These are phyloP conservation scores for Colletotrichum theobromicola DNA, from an alignment of 2,329 filamentous ascomycete genomes.

Conservation along the genomic window DNA sequence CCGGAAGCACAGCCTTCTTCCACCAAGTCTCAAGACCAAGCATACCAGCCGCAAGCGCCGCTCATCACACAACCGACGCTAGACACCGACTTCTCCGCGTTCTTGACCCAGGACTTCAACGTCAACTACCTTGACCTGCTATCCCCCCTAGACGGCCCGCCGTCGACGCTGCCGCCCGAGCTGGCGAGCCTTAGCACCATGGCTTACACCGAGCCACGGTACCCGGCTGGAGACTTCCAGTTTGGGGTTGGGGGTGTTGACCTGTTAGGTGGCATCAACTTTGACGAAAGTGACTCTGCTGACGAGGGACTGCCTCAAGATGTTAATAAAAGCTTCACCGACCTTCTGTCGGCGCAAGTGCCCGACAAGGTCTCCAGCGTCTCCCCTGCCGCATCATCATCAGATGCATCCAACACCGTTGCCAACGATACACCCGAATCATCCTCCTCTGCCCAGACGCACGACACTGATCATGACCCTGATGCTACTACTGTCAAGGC, in stretches of 20 bases:
- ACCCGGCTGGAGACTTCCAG: conserved; percentile 16
- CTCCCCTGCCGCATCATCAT: conserved; percentile 3
- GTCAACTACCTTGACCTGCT: conserved; percentile 42
- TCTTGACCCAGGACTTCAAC: conserved; percentile 35
- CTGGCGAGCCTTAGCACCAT: neutral
- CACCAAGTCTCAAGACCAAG: neutral
- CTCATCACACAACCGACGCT: conserved; percentile 21
- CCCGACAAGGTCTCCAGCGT: neutral
- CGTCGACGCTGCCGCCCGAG: conserved; percentile 2
- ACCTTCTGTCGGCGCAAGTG: conserved; percentile 12
- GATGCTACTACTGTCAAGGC: neutral
- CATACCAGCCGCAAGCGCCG: neutral
- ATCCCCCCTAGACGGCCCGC: conserved; percentile 6
- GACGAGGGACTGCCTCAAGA: conserved; percentile 32
- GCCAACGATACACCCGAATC: neutral
- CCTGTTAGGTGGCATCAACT: conserved; percentile 35
- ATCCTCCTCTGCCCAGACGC: neutral
- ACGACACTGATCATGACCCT: neutral
- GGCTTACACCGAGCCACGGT: conserved; percentile 16
- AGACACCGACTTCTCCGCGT: conserved; percentile 36
- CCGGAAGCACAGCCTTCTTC: conserved; percentile 11
- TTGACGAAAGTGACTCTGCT: conserved; percentile 33
- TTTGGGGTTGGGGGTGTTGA: conserved; percentile 28
- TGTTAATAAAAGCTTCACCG: conserved; percentile 21
- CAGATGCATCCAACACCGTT: conserved; percentile 2